Evolutionary conservation across 106 monocot species (phyloP).

Genomic region (Dendrobium huoshanense): DNA sequence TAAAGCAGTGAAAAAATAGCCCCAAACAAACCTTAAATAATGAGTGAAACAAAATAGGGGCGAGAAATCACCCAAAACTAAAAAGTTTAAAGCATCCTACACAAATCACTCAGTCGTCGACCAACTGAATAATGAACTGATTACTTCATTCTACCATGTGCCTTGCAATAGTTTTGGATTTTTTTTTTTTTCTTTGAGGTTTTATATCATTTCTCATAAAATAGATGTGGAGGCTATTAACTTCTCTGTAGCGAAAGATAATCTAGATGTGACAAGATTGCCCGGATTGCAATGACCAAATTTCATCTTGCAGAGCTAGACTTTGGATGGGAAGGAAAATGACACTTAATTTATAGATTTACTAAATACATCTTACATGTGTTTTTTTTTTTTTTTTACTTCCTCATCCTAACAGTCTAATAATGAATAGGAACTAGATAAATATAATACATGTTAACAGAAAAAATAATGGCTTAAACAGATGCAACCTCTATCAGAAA

Average conservation of each 20-base stretch:
- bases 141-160: background rate
- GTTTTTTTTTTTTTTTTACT: background rate
- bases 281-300: background rate
- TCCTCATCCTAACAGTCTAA: background rate
- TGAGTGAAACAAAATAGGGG: too few relatives aligned
- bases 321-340: background rate
- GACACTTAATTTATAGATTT: background rate
- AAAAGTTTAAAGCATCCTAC: background rate
- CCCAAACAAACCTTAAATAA: too few relatives aligned
- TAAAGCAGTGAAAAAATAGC: too few relatives aligned
- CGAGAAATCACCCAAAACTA: background rate
- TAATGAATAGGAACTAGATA: slow-evolving; percentile 2
- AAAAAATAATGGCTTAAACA: background rate
- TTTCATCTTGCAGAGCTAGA: background rate
- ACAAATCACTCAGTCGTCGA: background rate
- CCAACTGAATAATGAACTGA: background rate
- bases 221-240: background rate
- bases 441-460: slow-evolving; percentile 1
- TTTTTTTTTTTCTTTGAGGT: background rate
- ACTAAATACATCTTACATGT: slow-evolving; percentile 1
- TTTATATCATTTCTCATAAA: background rate
- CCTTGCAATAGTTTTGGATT: background rate
- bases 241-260: background rate
- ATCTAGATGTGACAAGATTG: background rate
- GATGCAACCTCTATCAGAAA: slow-evolving; percentile 13